phyloP scores from a whole-genome alignment of 73 alveolate genomes.

The Tetrahymena thermophila region DNA sequence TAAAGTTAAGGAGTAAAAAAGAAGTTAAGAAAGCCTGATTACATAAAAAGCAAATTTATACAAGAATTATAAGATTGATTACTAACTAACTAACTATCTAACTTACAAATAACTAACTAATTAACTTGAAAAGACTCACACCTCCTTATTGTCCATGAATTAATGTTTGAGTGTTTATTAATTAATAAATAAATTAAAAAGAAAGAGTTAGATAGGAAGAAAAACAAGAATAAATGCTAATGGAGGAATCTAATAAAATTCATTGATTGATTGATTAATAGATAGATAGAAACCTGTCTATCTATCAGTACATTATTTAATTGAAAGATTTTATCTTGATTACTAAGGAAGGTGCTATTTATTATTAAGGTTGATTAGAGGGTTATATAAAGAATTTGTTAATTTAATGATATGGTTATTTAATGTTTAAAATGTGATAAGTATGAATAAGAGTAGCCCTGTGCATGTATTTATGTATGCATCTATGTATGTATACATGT shows the following conservation, averaged over 20 bases:
- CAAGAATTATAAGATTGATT: background rate
- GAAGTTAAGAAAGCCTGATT: background rate
- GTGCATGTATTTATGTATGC: too few relatives aligned
- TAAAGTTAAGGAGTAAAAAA: background rate
- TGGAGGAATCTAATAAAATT: background rate
- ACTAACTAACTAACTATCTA: background rate
- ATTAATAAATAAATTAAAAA: background rate
- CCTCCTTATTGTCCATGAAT: background rate
- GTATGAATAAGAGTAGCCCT: background rate
- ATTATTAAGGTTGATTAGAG: background rate
- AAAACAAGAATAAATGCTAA: background rate
- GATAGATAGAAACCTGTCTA: background rate
- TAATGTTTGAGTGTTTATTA: background rate
- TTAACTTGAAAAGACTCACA: background rate
- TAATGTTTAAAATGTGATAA: background rate
- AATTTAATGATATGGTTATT: background rate
- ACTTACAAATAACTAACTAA: background rate
- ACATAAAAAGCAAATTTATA: background rate
- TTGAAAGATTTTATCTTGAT: background rate
- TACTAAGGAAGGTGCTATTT: background rate
- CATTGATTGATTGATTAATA: background rate
- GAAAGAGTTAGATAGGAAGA: background rate
- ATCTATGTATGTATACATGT: background rate
- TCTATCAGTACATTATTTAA: background rate
- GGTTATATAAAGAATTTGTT: background rate